Evolutionary conservation across 2,329 filamentous ascomycete genomes (phyloP).

Genomic region (Exophiala xenobiotica): DNA sequence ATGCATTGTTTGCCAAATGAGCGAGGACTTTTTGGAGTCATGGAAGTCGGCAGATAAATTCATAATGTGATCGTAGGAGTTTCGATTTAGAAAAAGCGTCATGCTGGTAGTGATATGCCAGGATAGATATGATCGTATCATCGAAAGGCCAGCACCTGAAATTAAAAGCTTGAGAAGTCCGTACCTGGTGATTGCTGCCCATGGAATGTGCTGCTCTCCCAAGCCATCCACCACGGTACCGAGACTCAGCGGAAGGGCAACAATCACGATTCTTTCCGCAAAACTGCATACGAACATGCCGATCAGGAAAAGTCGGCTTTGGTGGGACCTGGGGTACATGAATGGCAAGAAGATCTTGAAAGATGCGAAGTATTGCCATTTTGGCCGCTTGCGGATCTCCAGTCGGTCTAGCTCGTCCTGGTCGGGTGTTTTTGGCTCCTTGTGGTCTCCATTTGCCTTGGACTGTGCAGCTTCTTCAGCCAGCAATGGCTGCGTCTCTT

Average conservation of each 20-base stretch:
- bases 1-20: constrained; percentile 64
- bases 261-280: constrained; percentile 68
- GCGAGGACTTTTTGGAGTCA: constrained; percentile 62
- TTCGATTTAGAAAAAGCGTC: constrained; percentile 57
- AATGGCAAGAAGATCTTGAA: constrained; percentile 76
- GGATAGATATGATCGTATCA: constrained; percentile 54
- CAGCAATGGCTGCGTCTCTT: constrained; percentile 38
- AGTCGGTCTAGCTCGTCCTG: constrained; percentile 53
- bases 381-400: constrained; percentile 19
- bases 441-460: constrained; percentile 51
- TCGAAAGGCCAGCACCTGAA: constrained; percentile 52
- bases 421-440: constrained; percentile 59
- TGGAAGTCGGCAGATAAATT: constrained; percentile 70
- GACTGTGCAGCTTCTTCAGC: constrained; percentile 41
- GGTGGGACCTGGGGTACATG: constrained; percentile 69
- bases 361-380: constrained; percentile 70
- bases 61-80: constrained; percentile 67
- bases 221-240: constrained; percentile 75
- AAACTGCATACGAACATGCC: constrained; percentile 68
- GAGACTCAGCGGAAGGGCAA: constrained; percentile 77
- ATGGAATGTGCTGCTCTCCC: constrained; percentile 53
- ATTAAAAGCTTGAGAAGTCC: constrained; percentile 50
- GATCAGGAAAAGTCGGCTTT: constrained; percentile 66
- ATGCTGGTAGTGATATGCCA: constrained; percentile 58
- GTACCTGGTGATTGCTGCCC: constrained; percentile 55